phyloP scores from a whole-genome alignment of 2,329 filamentous ascomycete species.

The Fusarium zealandicum region DNA sequence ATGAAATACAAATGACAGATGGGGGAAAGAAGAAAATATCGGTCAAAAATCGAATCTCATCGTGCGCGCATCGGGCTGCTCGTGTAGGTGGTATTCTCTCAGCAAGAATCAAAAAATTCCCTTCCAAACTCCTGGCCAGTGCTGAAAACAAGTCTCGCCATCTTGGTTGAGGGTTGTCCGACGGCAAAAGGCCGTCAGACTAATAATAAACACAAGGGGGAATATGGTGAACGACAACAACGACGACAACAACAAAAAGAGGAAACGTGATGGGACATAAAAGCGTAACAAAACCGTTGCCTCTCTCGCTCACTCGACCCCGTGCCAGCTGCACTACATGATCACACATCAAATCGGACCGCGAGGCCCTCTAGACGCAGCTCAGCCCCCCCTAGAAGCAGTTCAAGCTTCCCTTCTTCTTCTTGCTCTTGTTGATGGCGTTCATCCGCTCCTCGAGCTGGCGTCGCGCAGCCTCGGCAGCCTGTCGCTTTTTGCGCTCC shows the following conservation, averaged over 20 bases:
- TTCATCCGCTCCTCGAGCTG: slow-evolving; percentile 96
- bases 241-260: slow-evolving; percentile 33
- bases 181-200: slow-evolving; percentile 23
- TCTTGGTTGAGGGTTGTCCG: slow-evolving; percentile 24
- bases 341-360: slow-evolving; percentile 18
- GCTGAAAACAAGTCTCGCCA: slow-evolving; percentile 35
- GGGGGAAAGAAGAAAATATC: slow-evolving; percentile 24
- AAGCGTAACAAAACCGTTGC: slow-evolving; percentile 25
- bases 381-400: slow-evolving; percentile 76
- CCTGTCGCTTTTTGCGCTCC: slow-evolving; percentile 89
- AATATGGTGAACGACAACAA: slow-evolving; percentile 35
- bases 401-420: slow-evolving; percentile 94
- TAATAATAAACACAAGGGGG: slow-evolving; percentile 37
- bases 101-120: slow-evolving; percentile 19
- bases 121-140: slow-evolving; percentile 45
- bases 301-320: slow-evolving; percentile 16
- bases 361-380: slow-evolving; percentile 27
- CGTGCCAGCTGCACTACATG: slow-evolving; percentile 9
- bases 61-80: slow-evolving; percentile 38
- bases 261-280: slow-evolving; percentile 39
- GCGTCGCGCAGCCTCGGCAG: slow-evolving; percentile 86
- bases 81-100: slow-evolving; percentile 39
- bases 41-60: slow-evolving; percentile 33
- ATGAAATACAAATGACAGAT: slow-evolving; percentile 34
- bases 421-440: slow-evolving; percentile 85